These are phyloP conservation scores for Ormosia semicastrata DNA, from an alignment of 306 rosid genomes.

Conservation along the genomic window DNA sequence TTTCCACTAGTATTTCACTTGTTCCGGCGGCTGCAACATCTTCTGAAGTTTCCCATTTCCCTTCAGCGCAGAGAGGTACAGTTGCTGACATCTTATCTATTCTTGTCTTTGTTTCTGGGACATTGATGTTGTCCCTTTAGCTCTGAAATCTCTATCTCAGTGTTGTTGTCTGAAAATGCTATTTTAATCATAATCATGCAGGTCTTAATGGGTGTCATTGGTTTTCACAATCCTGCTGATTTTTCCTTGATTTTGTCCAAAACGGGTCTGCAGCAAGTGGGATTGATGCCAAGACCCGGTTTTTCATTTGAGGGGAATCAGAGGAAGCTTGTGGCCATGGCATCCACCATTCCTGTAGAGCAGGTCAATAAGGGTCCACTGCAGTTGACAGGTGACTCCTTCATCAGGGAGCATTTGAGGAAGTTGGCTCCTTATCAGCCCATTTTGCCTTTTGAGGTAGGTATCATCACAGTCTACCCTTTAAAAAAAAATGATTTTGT, in stretches of 20 bases:
- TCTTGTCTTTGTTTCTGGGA: background rate
- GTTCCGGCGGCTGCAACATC: background rate
- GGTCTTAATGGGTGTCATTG: slow-evolving; percentile 61
- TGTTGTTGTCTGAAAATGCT: background rate
- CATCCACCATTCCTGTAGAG: slow-evolving; percentile 55
- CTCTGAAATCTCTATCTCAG: background rate
- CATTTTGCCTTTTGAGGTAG: slow-evolving; percentile 93
- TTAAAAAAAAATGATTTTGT: background rate
- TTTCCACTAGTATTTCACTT: background rate
- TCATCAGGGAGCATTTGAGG: slow-evolving; percentile 81
- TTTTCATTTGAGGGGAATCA: slow-evolving; percentile 37
- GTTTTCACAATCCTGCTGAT: slow-evolving; percentile 33
- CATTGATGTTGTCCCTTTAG: background rate
- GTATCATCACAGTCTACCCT: background rate
- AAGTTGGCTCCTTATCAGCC: slow-evolving; percentile 88
- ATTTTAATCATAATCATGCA: background rate
- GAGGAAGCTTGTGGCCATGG: slow-evolving; percentile 53
- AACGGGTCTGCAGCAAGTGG: slow-evolving; percentile 17
- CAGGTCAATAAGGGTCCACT: slow-evolving; percentile 41
- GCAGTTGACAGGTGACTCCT: slow-evolving; percentile 67
- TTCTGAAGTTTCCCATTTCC: background rate
- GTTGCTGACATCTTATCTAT: background rate
- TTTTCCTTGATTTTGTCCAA: slow-evolving; percentile 25
- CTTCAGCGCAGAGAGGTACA: background rate
- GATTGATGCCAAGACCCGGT: slow-evolving; percentile 28